A percentile compares a stretch with the other conserved stretches of the same genome.
Evolutionary conservation across 2,329 filamentous ascomycete genomes (phyloP).

Genomic region (Penicillium crustosum): DNA sequence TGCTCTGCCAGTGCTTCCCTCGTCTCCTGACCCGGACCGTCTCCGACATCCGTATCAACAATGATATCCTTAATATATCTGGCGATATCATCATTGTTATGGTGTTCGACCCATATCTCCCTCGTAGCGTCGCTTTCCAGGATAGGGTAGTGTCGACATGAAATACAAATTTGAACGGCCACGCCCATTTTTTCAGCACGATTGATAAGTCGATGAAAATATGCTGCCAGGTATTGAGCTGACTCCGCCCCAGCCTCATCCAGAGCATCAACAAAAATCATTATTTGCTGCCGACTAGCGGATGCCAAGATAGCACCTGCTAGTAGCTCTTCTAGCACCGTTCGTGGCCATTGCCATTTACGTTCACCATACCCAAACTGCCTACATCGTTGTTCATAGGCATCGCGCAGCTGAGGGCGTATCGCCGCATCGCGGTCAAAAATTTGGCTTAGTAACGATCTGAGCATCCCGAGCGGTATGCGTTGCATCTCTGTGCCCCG

Average conservation of each 20-base stretch:
- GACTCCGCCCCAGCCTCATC: constrained; percentile 13
- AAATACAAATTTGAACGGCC: constrained; percentile 9
- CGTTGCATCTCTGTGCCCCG: constrained; percentile 16
- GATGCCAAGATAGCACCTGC: too few relatives aligned
- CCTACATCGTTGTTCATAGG: constrained; percentile 3
- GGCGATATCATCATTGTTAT: constrained; percentile 4
- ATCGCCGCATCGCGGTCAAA: neutral
- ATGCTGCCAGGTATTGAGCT: constrained; percentile 1
- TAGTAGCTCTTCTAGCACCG: constrained; percentile 4
- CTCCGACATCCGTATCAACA: neutral
- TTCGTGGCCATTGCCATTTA: constrained; percentile 6
- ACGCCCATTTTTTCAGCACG: neutral
- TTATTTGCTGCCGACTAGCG: neutral
- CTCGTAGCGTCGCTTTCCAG: neutral
- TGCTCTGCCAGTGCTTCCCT: too few relatives aligned
- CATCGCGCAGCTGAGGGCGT: neutral
- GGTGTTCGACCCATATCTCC: constrained; percentile 9
- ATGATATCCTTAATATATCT: constrained; percentile 4
- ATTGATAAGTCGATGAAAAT: constrained; percentile 7
- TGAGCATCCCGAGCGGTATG: constrained; percentile 16
- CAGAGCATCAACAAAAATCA: constrained; percentile 15
- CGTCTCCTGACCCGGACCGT: too few relatives aligned
- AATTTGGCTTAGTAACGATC: constrained; percentile 19
- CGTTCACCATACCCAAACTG: constrained; percentile 1
- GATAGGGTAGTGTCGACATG: constrained; percentile 21